phyloP scores from a whole-genome alignment of 805 yeast genomes.

The Monosporozyma unispora region DNA sequence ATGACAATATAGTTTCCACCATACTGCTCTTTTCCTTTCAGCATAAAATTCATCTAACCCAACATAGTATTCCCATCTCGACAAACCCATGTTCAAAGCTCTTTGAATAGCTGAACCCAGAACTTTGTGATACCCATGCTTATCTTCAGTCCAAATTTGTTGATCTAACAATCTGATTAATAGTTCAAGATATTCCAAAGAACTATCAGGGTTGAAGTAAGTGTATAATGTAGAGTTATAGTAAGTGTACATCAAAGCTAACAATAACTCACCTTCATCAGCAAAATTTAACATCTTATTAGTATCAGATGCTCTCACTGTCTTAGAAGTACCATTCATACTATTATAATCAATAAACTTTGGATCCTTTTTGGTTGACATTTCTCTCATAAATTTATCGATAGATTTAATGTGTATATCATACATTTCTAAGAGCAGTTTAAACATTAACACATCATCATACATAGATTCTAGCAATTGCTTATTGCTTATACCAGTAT shows the following conservation, averaged over 20 bases:
- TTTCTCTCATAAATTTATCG: constrained; percentile 13
- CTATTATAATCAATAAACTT: not conserved
- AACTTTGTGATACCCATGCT: constrained; percentile 16
- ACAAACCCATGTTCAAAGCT: constrained; percentile 22
- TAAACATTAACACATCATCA: constrained; percentile 19
- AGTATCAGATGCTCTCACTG: not conserved
- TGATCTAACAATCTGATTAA: constrained; percentile 17
- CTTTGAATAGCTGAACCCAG: constrained; percentile 17
- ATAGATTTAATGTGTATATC: constrained; percentile 10
- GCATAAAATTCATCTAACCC: constrained; percentile 26
- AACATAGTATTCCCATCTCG: constrained; percentile 30
- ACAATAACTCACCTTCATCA: constrained; percentile 19
- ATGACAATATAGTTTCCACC: constrained; percentile 26
- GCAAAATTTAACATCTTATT: constrained; percentile 12
- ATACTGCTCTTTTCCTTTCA: constrained; percentile 21
- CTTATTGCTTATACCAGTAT: constrained; percentile 14
- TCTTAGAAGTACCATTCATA: not conserved
- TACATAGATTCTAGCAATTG: constrained; percentile 11
- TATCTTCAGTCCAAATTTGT: constrained; percentile 22
- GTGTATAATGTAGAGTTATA: constrained; percentile 20
- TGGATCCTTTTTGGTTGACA: not conserved
- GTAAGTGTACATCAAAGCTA: constrained; percentile 18
- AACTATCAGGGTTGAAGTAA: constrained; percentile 8
- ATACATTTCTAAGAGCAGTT: constrained; percentile 15
- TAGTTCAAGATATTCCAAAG: constrained; percentile 22